Conservation (phyloP, 768 basidiomycete species). For the Podaxis carcinomalis region DNA sequence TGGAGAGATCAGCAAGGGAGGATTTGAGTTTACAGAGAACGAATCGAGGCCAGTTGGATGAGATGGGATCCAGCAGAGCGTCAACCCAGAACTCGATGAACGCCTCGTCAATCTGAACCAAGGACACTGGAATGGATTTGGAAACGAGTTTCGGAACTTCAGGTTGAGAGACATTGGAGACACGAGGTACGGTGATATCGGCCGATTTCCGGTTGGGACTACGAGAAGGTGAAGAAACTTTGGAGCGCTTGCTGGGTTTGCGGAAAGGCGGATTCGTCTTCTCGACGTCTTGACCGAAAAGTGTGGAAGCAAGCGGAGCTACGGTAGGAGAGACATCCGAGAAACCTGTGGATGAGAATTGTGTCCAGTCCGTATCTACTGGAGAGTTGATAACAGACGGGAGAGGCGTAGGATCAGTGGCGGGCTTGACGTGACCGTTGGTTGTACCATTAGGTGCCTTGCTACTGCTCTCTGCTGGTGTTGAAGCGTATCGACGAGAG, state of each 20-base stretch:
- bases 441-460: constrained; percentile 14
- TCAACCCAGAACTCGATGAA: constrained; percentile 85
- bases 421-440: constrained; percentile 25
- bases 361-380: constrained; percentile 54
- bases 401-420: constrained; percentile 26
- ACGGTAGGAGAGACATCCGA: constrained; percentile 33
- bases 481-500: constrained; percentile 28
- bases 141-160: constrained; percentile 25
- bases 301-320: constrained; percentile 48
- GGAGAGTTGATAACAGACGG: constrained; percentile 23
- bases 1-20: constrained; percentile 19
- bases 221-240: constrained; percentile 11
- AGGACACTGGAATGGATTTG: constrained; percentile 38
- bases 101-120: constrained; percentile 71
- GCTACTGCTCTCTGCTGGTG: constrained; percentile 11
- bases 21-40: constrained; percentile 65
- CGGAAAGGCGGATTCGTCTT: constrained; percentile 26
- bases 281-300: constrained; percentile 60
- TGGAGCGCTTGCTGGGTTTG: constrained; percentile 20
- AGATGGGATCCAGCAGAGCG: constrained; percentile 63
- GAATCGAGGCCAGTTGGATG: constrained; percentile 63
- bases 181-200: constrained; percentile 14
- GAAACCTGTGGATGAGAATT: constrained; percentile 68
- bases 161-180: not conserved
- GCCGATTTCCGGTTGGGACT: constrained; percentile 20